Evolutionary conservation across 495 filamentous ascomycete genomes (phyloP).

Genomic region (Friedmanniomyces endolithicus): DNA sequence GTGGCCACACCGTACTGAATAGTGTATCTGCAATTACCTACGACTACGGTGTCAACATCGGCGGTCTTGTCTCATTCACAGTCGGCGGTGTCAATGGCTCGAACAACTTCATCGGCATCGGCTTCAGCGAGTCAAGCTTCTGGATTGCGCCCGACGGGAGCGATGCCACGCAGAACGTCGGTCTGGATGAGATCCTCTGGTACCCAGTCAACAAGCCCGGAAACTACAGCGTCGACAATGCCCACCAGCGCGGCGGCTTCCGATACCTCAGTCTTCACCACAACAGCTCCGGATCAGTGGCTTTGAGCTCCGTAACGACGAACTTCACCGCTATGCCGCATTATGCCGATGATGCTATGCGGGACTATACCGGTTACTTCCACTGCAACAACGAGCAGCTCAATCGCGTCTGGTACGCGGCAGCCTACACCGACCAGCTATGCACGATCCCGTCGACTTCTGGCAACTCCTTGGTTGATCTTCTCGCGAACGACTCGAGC

Average conservation of each 20-base stretch:
- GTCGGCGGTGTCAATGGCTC: conserved; percentile 19
- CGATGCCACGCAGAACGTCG: conserved; percentile 30
- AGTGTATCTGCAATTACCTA: conserved; percentile 29
- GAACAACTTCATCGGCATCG: conserved; percentile 29
- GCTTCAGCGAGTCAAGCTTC: conserved; percentile 32
- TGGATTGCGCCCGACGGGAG: conserved; percentile 29
- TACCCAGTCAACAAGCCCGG: conserved; percentile 17
- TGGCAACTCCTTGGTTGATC: conserved; percentile 37
- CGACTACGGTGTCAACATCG: conserved; percentile 34
- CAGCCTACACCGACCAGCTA: conserved; percentile 36
- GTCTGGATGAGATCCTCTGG: conserved; percentile 28
- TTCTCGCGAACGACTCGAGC: conserved; percentile 1
- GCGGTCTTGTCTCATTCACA: conserved; percentile 28
- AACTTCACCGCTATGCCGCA: conserved; percentile 9
- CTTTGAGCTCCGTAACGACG: neutral
- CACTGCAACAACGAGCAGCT: conserved; percentile 46
- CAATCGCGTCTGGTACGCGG: conserved; percentile 27
- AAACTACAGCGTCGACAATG: conserved; percentile 22
- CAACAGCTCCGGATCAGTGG: conserved; percentile 4
- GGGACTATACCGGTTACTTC: conserved; percentile 39
- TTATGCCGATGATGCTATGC: conserved; percentile 10
- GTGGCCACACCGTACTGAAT: conserved; percentile 19
- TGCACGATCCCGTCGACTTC: conserved; percentile 39
- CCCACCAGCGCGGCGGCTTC: conserved; percentile 31
- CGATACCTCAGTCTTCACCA: conserved; percentile 29